These are phyloP conservation scores for Hericium erinaceus DNA, from an alignment of 768 basidiomycete species.

Conservation along the genomic window DNA sequence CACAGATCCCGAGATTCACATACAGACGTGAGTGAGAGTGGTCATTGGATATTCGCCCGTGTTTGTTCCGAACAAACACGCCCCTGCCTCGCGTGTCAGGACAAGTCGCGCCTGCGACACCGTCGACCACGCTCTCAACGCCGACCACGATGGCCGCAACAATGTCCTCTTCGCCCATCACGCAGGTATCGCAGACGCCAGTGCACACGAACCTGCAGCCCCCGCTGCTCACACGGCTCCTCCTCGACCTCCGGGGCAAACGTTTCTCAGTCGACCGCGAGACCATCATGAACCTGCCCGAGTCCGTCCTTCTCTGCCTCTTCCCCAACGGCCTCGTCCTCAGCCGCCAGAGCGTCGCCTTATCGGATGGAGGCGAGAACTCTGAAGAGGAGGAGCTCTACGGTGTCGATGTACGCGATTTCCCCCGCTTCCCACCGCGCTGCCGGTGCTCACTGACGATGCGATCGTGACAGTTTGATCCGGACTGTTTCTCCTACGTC, in stretches of 20 bases:
- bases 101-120: too few relatives aligned
- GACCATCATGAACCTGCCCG: slow-evolving; percentile 96
- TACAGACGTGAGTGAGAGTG: too few relatives aligned
- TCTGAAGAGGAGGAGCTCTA: slow-evolving; percentile 89
- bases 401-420: slow-evolving; percentile 80
- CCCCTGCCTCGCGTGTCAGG: too few relatives aligned
- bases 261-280: slow-evolving; percentile 95
- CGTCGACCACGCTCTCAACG: neutral
- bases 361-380: slow-evolving; percentile 65
- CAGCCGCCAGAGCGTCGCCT: slow-evolving; percentile 71
- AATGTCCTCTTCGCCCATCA: slow-evolving; percentile 40
- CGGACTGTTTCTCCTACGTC: slow-evolving; percentile 91
- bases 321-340: slow-evolving; percentile 97
- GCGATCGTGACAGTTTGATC: slow-evolving; percentile 68
- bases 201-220: slow-evolving; percentile 70
- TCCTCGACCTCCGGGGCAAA: slow-evolving; percentile 84
- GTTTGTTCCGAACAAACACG: too few relatives aligned
- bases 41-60: too few relatives aligned
- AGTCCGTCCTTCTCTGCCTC: slow-evolving; percentile 90
- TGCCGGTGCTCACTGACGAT: neutral
- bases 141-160: slow-evolving; percentile 27
- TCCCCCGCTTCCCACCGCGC: slow-evolving; percentile 4
- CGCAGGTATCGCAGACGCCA: slow-evolving; percentile 50
- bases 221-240: slow-evolving; percentile 79
- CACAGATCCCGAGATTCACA: too few relatives aligned